Base-by-base conservation (phyloP, 768 basidiomycete genomes). In the Pleurotus tuber-regium region DNA sequence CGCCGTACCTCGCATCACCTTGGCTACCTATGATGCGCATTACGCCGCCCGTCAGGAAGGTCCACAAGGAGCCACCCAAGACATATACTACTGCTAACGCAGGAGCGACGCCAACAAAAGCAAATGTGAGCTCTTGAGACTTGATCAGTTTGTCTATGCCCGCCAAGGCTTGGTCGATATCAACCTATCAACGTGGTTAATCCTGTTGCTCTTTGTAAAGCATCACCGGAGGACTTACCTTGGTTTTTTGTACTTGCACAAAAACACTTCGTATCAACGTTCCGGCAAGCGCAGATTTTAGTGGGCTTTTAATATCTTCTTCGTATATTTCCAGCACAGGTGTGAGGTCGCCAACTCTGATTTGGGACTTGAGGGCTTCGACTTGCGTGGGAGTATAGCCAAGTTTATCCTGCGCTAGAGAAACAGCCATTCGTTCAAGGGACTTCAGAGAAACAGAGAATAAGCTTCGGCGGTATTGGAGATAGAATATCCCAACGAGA, bases 181-280 rank as follows among this genome's bases (percentile, higher is more conserved):
- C 96, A 53, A 95, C 92, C 90, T 93, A 7, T 30, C n/a, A n/a
- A n/a, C n/a, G n/a, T n/a, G n/a, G n/a, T n/a, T n/a, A n/a, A n/a
- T n/a, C n/a, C n/a, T 18, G 52, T 50, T 31, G 46, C n/a, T 25
- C 46, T 50, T 51, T 47, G 4, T 16, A 43, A 52, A 8, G 16
- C 50, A 35, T 29, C 26, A 25, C 25, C 31, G 35, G 12, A 25
- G 16, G 25, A 52, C 61, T 3, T 18, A 87, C 93, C 75, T 98
- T 98, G 52, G 93, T 88, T 66, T 98, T 98, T 59, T 98, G 96
- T 0, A 98, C 79, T 62, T 98, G 96, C 25, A 99, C 86, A 56
- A 98, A 85, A 41, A 93, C 70, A 1, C 90, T 84, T 24, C 96
- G 79, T 14, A 98, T 71, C 6, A 98, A 73, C 11, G 85, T 87